These are phyloP conservation scores for Sporothrix mexicana DNA, from an alignment of 2,329 filamentous ascomycete genomes.

Conservation along the genomic window DNA sequence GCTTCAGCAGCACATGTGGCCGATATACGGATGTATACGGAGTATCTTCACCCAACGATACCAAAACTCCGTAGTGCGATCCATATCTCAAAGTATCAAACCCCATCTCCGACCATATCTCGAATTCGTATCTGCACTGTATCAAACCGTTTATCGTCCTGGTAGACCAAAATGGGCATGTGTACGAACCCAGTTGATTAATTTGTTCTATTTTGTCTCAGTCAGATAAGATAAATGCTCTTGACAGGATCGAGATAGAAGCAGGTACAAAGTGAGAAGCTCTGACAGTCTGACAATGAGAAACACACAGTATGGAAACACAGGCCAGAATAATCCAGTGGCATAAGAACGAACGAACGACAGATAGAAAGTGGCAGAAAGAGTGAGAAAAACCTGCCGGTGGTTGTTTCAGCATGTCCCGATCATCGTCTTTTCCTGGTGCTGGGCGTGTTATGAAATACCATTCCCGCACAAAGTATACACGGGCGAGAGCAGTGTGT, in stretches of 20 bases:
- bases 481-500: constrained; percentile 1
- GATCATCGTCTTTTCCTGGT: constrained; percentile 31
- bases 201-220: neutral
- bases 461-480: neutral
- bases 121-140: neutral
- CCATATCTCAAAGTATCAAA: neutral
- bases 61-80: neutral
- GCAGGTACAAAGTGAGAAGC: too few species aligned
- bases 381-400: neutral
- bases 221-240: neutral
- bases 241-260: neutral
- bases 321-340: neutral
- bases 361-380: neutral
- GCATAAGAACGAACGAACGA: constrained; percentile 11
- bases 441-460: constrained; percentile 8
- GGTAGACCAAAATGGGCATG: neutral
- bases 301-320: neutral
- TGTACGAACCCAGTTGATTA: neutral
- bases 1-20: neutral
- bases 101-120: constrained; percentile 18
- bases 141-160: neutral
- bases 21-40: constrained; percentile 13
- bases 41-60: neutral
- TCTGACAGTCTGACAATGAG: neutral
- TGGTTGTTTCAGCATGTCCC: constrained; percentile 30